phyloP scores from a whole-genome alignment of 331 rosid species.

The Quercus tomentella region DNA sequence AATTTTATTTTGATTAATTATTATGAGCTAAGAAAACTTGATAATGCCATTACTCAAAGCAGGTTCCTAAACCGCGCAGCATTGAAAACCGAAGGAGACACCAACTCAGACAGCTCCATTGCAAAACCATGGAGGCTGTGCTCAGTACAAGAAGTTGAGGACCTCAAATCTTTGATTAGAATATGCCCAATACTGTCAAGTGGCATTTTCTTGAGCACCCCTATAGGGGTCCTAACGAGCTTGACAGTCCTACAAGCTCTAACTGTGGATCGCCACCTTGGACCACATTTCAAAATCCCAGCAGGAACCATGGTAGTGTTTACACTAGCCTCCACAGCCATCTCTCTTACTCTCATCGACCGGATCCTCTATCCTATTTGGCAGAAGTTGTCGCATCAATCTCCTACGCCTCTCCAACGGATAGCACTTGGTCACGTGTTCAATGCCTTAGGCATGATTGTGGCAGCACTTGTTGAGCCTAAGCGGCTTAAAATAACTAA shows the following conservation, averaged over 20 bases:
- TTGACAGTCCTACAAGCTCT: slow-evolving; percentile 58
- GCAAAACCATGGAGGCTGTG: slow-evolving; percentile 59
- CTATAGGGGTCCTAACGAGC: slow-evolving; percentile 44
- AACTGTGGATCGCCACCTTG: slow-evolving; percentile 53
- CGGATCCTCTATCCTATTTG: slow-evolving; percentile 40
- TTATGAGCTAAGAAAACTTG: neutral
- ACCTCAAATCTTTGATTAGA: slow-evolving; percentile 42
- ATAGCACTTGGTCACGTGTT: slow-evolving; percentile 54
- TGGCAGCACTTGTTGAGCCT: slow-evolving; percentile 60
- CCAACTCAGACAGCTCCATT: slow-evolving; percentile 26
- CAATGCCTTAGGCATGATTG: slow-evolving; percentile 28
- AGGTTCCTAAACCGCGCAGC: slow-evolving; percentile 57
- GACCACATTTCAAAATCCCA: slow-evolving; percentile 50
- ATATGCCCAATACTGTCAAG: slow-evolving; percentile 49
- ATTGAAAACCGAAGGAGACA: slow-evolving; percentile 39
- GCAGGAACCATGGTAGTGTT: slow-evolving; percentile 39
- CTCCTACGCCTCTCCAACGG: slow-evolving; percentile 40
- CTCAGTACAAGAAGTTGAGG: slow-evolving; percentile 57
- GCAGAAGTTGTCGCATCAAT: slow-evolving; percentile 25
- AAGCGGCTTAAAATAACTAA: slow-evolving; percentile 40
- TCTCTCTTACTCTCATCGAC: slow-evolving; percentile 41
- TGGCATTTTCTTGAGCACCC: slow-evolving; percentile 39
- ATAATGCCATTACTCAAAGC: neutral
- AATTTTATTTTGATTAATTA: too few relatives aligned
- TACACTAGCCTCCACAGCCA: slow-evolving; percentile 23